Percentiles rank a stretch among this genome's conserved stretches.
These are phyloP conservation scores for Zizania palustris DNA, from an alignment of 202 grass and related monocot genomes.

Conservation along the genomic window DNA sequence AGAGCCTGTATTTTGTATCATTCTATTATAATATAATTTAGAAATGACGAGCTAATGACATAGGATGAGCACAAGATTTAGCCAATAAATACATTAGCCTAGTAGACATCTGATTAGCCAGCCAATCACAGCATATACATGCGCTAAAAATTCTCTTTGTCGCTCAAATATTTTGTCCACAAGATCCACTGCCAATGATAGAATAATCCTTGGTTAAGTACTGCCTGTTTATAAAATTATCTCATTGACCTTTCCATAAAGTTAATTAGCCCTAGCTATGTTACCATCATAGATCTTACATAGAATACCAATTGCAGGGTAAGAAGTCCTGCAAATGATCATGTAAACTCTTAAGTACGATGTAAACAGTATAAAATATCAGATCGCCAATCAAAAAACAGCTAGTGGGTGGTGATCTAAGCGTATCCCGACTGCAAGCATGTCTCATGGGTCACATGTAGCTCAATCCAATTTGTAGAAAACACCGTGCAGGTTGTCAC, in stretches of 20 bases:
- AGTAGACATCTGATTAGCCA: slow-evolving; percentile 44
- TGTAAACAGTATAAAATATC: slow-evolving; percentile 45
- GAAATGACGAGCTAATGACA: slow-evolving; percentile 47
- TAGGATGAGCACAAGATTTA: slow-evolving; percentile 23
- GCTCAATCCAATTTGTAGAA: slow-evolving; percentile 60
- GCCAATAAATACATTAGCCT: slow-evolving; percentile 31
- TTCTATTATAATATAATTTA: slow-evolving; percentile 23
- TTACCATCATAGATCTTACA: slow-evolving; percentile 33
- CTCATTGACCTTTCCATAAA: slow-evolving; percentile 33
- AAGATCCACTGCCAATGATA: slow-evolving; percentile 48
- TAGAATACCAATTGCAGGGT: slow-evolving; percentile 44
- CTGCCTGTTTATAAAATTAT: slow-evolving; percentile 36
- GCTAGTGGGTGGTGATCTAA: slow-evolving; percentile 49
- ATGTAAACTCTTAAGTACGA: slow-evolving; percentile 46
- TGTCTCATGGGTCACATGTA: slow-evolving; percentile 66
- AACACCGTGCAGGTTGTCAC: slow-evolving; percentile 55
- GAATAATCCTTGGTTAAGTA: slow-evolving; percentile 49
- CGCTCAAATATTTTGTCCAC: slow-evolving; percentile 49
- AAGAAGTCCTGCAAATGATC: slow-evolving; percentile 40
- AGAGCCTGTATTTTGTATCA: slow-evolving; percentile 13
- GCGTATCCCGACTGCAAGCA: slow-evolving; percentile 53
- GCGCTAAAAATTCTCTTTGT: slow-evolving; percentile 40
- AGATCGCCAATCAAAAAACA: slow-evolving; percentile 32
- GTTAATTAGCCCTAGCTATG: slow-evolving; percentile 43
- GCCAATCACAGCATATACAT: slow-evolving; percentile 50